phyloP scores from a whole-genome alignment of 2,329 filamentous ascomycete genomes.

The Cordyceps fumosorosea region DNA sequence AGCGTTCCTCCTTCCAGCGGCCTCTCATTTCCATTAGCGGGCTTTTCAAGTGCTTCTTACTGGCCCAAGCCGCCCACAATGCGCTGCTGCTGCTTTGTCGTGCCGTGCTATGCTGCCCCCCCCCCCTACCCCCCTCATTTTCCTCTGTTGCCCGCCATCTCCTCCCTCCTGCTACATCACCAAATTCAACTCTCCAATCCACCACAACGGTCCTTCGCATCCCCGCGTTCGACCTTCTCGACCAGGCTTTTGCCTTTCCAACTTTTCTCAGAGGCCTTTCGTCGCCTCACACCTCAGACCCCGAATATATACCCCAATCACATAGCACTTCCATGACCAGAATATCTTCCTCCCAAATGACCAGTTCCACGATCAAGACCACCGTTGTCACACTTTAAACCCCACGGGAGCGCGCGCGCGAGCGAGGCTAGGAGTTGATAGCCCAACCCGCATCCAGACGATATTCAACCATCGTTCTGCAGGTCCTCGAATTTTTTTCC shows the following conservation, averaged over 20 bases:
- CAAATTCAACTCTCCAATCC: background rate
- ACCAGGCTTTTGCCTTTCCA: background rate
- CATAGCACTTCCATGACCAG: slow-evolving; percentile 32
- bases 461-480: slow-evolving; percentile 55
- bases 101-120: background rate
- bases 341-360: slow-evolving; percentile 45
- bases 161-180: slow-evolving; percentile 7
- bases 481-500: slow-evolving; percentile 17
- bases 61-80: background rate
- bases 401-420: slow-evolving; percentile 57
- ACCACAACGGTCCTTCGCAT: slow-evolving; percentile 2
- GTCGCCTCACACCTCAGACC: slow-evolving; percentile 3
- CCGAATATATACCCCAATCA: slow-evolving; percentile 11
- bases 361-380: slow-evolving; percentile 42
- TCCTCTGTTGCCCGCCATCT: background rate
- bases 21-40: background rate
- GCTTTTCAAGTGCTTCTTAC: background rate
- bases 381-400: slow-evolving; percentile 63
- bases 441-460: slow-evolving; percentile 28
- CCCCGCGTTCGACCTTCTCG: background rate
- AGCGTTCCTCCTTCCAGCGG: background rate
- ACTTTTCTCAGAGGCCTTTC: slow-evolving; percentile 1
- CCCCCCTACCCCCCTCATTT: slow-evolving; percentile 2
- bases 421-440: slow-evolving; percentile 37
- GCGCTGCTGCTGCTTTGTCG: background rate